Evolutionary conservation across 257 asterid species (phyloP).

Genomic region (Penstemon davidsonii): DNA sequence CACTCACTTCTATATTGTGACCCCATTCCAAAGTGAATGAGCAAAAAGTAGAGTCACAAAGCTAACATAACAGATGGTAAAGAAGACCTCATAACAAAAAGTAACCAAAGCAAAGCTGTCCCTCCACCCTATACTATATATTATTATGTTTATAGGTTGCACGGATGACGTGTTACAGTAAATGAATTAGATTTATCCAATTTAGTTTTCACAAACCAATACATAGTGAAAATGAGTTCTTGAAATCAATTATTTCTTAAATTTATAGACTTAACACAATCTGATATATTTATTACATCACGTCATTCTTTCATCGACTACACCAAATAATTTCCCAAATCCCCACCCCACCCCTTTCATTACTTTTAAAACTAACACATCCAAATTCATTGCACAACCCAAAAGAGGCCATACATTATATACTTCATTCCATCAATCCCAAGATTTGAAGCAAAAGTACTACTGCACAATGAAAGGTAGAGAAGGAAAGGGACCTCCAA

Average conservation of each 20-base stretch:
- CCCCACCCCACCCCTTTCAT: constrained; percentile 13
- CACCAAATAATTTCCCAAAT: not conserved
- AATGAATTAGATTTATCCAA: too few species aligned
- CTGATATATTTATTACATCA: too few species aligned
- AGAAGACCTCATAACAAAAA: constrained; percentile 40
- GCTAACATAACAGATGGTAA: constrained; percentile 41
- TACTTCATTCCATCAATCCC: constrained; percentile 17
- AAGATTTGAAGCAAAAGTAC: constrained; percentile 25
- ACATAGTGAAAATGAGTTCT: too few species aligned
- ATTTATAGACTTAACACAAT: too few species aligned
- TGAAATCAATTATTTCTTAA: too few species aligned
- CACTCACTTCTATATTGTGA: constrained; percentile 37
- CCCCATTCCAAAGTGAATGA: constrained; percentile 36
- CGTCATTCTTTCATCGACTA: too few species aligned
- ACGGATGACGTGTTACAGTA: too few species aligned
- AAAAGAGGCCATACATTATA: not conserved
- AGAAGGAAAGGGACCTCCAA: constrained; percentile 71
- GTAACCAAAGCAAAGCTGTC: constrained; percentile 41
- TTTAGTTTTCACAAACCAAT: too few species aligned
- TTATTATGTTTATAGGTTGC: too few species aligned
- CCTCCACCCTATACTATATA: not conserved
- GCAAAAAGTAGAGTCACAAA: constrained; percentile 35
- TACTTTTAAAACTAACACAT: constrained; percentile 26
- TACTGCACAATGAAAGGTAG: constrained; percentile 53
- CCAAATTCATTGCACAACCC: not conserved